Percentiles rank a stretch among this genome's conserved stretches.
Conservation (phyloP, 2,329 filamentous ascomycete genomes). For the Ramularia collo-cygni region DNA sequence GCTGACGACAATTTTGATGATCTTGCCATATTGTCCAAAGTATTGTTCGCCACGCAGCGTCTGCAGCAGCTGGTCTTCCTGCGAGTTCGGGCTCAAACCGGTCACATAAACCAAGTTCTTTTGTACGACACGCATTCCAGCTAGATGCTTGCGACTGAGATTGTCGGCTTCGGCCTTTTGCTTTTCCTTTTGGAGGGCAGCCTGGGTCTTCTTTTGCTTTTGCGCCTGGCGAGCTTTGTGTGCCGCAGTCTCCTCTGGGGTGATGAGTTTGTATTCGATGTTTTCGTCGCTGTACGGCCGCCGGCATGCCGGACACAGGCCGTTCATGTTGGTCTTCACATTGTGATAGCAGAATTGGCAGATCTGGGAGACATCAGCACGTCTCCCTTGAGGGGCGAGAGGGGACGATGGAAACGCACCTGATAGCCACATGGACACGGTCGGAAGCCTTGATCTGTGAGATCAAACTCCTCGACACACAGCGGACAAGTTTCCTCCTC, state of each 20-base stretch:
- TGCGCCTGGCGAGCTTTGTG: slow-evolving; percentile 68
- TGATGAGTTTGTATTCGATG: slow-evolving; percentile 94
- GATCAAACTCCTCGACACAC: slow-evolving; percentile 97
- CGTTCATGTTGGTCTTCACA: slow-evolving; percentile 96
- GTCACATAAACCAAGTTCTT: slow-evolving; percentile 99
- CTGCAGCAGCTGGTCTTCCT: slow-evolving; percentile 85
- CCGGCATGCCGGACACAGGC: slow-evolving; percentile 93
- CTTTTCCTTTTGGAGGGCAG: slow-evolving; percentile 83
- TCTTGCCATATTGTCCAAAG: slow-evolving; percentile 97
- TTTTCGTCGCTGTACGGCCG: slow-evolving; percentile 94
- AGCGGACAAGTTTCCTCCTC: slow-evolving; percentile 68
- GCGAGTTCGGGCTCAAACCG: slow-evolving; percentile 81
- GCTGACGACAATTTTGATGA: slow-evolving; percentile 97
- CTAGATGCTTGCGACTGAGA: slow-evolving; percentile 89
- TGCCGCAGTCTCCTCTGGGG: slow-evolving; percentile 75
- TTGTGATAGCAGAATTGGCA: slow-evolving; percentile 99
- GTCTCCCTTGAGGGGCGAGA: slow-evolving; percentile 9
- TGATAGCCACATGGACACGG: slow-evolving; percentile 98
- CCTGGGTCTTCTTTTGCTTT: slow-evolving; percentile 89
- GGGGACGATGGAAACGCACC: slow-evolving; percentile 47
- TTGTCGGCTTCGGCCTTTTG: slow-evolving; percentile 96
- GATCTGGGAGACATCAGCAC: slow-evolving; percentile 52
- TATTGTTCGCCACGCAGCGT: slow-evolving; percentile 87
- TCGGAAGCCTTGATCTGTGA: slow-evolving; percentile 93
- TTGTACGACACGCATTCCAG: slow-evolving; percentile 91